phyloP scores from a whole-genome alignment of 768 basidiomycete species.

The Phylloporus scabripes region DNA sequence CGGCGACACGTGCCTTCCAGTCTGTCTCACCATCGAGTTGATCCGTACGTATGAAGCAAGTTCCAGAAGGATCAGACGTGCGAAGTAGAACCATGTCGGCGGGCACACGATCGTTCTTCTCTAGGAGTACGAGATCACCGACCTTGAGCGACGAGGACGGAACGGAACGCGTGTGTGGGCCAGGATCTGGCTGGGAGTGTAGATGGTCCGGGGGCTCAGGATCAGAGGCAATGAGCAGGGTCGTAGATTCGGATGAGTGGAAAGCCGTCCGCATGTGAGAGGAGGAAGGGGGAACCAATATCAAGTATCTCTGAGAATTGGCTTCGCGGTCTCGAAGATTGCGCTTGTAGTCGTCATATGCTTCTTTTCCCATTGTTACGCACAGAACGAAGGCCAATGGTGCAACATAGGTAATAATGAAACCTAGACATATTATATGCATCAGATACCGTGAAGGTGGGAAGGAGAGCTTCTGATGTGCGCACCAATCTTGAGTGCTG shows the following conservation, averaged over 20 bases:
- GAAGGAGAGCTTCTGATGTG: conserved; percentile 3
- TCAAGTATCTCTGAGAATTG: conserved; percentile 87
- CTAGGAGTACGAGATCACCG: conserved; percentile 84
- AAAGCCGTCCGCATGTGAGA: conserved; percentile 24
- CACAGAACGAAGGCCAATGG: conserved; percentile 92
- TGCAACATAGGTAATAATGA: conserved; percentile 92
- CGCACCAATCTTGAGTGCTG: conserved; percentile 91
- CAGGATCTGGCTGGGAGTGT: conserved; percentile 30
- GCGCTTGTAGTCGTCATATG: conserved; percentile 96
- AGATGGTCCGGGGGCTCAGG: conserved; percentile 13
- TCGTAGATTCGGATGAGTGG: conserved; percentile 15
- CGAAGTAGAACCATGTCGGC: conserved; percentile 88
- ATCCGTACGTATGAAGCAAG: conserved; percentile 96
- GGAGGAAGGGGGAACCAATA: conserved; percentile 53
- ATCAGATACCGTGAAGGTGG: not conserved
- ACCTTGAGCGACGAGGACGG: conserved; percentile 87
- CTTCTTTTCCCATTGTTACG: conserved; percentile 98
- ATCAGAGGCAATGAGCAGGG: conserved; percentile 17
- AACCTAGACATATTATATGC: conserved; percentile 47
- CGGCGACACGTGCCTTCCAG: conserved; percentile 94
- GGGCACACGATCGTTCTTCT: conserved; percentile 97
- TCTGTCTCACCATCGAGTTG: conserved; percentile 99
- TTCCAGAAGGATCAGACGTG: conserved; percentile 85
- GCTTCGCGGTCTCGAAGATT: conserved; percentile 89
- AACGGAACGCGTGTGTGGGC: conserved; percentile 62